phyloP scores from a whole-genome alignment of 2,329 filamentous ascomycete genomes.

The Exserohilum rostratum region DNA sequence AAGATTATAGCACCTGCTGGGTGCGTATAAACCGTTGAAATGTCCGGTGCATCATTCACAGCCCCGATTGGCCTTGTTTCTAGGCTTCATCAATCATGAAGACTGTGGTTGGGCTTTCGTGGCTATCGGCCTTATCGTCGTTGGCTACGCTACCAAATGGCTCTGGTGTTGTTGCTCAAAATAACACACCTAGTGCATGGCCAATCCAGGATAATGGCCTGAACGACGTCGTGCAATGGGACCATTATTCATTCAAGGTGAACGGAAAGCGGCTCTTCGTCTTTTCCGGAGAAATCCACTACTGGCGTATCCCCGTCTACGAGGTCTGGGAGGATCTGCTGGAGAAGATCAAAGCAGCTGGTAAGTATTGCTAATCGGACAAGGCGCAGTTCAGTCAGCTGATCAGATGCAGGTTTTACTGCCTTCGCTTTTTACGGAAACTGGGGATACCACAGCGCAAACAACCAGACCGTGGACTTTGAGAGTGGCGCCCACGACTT shows the following conservation, averaged over 20 bases:
- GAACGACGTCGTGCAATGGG: conserved; percentile 59
- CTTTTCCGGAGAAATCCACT: conserved; percentile 62
- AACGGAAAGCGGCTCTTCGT: conserved; percentile 60
- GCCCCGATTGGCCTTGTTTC: conserved; percentile 26
- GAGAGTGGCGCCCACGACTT: conserved; percentile 61
- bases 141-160: conserved; percentile 16
- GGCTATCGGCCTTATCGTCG: conserved; percentile 31
- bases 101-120: conserved; percentile 25
- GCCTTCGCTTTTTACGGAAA: conserved; percentile 56
- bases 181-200: conserved; percentile 47
- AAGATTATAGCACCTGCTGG: conserved; percentile 13
- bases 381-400: not conserved
- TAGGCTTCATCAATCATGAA: conserved; percentile 27
- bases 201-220: conserved; percentile 57
- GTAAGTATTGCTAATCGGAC: not conserved
- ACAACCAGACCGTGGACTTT: conserved; percentile 57
- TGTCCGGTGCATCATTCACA: conserved; percentile 15
- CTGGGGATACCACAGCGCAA: conserved; percentile 58
- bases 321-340: conserved; percentile 59
- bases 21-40: conserved; percentile 18
- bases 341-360: conserved; percentile 58
- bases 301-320: conserved; percentile 54
- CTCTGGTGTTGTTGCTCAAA: conserved; percentile 31
- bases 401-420: conserved; percentile 50
- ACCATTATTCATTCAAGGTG: conserved; percentile 60